Base-by-base conservation (phyloP, 2,329 filamentous ascomycete species). In the Curvularia lunata region DNA sequence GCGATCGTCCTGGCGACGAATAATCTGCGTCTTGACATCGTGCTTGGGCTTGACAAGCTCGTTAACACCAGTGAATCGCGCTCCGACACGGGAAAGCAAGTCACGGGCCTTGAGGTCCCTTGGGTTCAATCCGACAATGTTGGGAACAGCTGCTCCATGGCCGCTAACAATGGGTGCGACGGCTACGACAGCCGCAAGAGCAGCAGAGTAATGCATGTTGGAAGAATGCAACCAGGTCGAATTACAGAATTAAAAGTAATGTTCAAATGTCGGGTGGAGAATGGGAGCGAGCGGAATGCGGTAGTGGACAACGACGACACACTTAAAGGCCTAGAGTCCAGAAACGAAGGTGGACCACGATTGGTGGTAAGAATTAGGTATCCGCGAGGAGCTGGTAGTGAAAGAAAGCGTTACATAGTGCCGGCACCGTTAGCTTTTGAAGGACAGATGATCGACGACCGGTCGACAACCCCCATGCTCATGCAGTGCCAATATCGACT, bases 191-290 rank as follows among this genome's bases (percentile, higher is more conserved):
- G 66, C 69, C 49, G 73, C 71, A 43, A 76, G 43, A 58, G 70
- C 61, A 16, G 69, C 66, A 41, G 72, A 68, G 63, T 76, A 73
- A 54, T 67, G 72, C 75, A 77, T 77, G 16, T 56, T 63, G 64
- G 45, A 23, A 32, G 23, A 28, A 46, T 51, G 51, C 34, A 53
- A 59, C 50, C 18, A 50, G 66, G 61, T 64, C 52, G 55, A 58
- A 70, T 73, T 71, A 71, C 23, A 47, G 52, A 56, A 68, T 69
- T 70, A 66, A 49, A 61, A 56, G 32, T 18, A 45, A 30, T 41
- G 50, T 60, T 48, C 56, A 51, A 40, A 40, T 48, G 53, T 43
- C 52, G 52, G 30, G 30, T 23, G 30, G 21, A 43, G 59, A 57
- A 53, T 47, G 53, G 56, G 63, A 54, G 25, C 23, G 61, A 75